Evolutionary conservation across 352 stramenopile species (phyloP), one percentile per base, ranked within the genome.

Genomic region (Phytophthora macrochlamydospora): DNA sequence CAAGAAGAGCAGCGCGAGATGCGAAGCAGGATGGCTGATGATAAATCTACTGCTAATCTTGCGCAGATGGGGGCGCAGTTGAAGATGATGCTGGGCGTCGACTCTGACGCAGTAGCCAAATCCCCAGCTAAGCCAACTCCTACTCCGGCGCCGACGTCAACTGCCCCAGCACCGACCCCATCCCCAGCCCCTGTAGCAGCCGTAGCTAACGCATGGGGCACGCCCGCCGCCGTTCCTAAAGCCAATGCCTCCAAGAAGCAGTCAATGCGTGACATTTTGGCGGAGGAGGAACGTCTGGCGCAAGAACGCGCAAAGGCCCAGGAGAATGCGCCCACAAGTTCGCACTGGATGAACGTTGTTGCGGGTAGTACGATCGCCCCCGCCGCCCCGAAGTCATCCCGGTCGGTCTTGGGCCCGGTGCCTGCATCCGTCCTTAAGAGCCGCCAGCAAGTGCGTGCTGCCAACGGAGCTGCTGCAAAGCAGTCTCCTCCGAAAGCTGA

Each of bases 41-140:
- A 69, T n/a, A 55, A 69, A 18, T 58, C 67, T 6, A 43, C 66
- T 12, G 43, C 69, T 3, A 83, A 92, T 58, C 69, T 96, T 2
- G 84, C 81, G 14, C 79, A 94, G 33, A 96, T 96, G 88, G 88
- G 86, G 33, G 81, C 78, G 11, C 85, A 96, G 51, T 66, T 96
- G 30, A 96, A 96, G 71, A 93, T 94, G 81, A 96, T 96, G 88
- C 75, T 96, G 4, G 88, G 88, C 24, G 87, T 95, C 29, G 75
- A 84, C n/a, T 72, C 76, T 11, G 51, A 49, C 32, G 52, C 56
- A 40, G 67, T 65, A 33, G 30, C 18, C 18, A 24, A 24, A 24
- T 24, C 18, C 18, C 18, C 53, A 46, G 31, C 71, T n/a, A 56
- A 60, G 42, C 31, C 43, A 49, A 35, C 60, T 13, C 50, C 61